Conservation (phyloP, 176 grass and related monocot species). For the Rhynchospora breviuscula region DNA sequence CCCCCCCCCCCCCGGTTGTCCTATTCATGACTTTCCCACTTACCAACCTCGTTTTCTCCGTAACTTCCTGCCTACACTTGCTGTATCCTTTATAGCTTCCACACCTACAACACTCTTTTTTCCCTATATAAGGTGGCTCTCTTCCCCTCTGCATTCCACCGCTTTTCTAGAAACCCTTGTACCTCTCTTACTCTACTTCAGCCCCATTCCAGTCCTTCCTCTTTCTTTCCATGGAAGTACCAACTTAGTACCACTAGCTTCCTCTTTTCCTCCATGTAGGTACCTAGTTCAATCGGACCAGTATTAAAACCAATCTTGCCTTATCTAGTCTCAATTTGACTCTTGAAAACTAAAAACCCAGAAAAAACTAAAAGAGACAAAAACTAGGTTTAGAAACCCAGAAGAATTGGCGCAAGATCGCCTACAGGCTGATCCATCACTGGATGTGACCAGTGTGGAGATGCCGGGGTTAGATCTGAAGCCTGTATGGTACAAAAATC, state of each 20-base stretch:
- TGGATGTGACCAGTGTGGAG: background rate
- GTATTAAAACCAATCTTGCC: background rate
- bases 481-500: conserved; percentile 7
- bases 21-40: background rate
- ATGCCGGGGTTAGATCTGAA: background rate
- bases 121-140: background rate
- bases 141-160: background rate
- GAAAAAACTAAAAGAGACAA: background rate
- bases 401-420: background rate
- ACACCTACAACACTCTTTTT: background rate
- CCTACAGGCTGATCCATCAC: background rate
- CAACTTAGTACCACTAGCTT: too few relatives aligned
- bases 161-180: background rate
- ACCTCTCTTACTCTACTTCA: background rate
- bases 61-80: background rate
- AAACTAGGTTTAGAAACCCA: background rate
- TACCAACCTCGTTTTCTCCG: background rate
- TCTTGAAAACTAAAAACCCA: background rate
- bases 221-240: background rate
- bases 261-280: too few relatives aligned
- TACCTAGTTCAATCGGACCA: background rate
- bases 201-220: background rate
- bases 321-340: background rate
- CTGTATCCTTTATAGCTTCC: background rate
- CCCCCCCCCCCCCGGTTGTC: background rate